phyloP scores from a whole-genome alignment of 176 grass and related monocot genomes.

The Otatea glauca region DNA sequence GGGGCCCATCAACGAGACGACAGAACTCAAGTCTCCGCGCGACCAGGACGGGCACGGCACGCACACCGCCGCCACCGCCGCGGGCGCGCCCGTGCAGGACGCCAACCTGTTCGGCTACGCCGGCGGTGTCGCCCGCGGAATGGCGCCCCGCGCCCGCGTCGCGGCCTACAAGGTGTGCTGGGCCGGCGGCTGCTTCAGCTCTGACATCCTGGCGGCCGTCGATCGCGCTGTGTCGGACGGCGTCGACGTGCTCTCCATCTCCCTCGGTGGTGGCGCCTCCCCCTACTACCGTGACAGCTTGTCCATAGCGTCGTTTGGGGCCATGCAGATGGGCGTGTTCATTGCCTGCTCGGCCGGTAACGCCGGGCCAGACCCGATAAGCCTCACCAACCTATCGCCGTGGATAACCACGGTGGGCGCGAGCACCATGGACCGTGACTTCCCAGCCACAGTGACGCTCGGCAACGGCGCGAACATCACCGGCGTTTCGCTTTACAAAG shows the following conservation, averaged over 20 bases:
- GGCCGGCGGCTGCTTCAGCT: constrained; percentile 96
- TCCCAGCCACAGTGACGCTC: constrained; percentile 71
- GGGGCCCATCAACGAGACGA: constrained; percentile 83
- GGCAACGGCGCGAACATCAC: constrained; percentile 75
- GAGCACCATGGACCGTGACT: constrained; percentile 96
- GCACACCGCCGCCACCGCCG: constrained; percentile 90
- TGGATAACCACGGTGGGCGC: constrained; percentile 96
- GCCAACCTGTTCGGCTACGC: constrained; percentile 90
- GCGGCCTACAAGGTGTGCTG: constrained; percentile 99
- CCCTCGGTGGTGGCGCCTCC: constrained; percentile 88
- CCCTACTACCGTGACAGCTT: constrained; percentile 83
- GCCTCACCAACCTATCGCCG: constrained; percentile 89
- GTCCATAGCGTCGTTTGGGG: constrained; percentile 84
- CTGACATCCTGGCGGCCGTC: constrained; percentile 97
- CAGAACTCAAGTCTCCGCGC: constrained; percentile 91
- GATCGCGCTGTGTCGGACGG: constrained; percentile 90
- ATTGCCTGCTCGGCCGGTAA: constrained; percentile 96
- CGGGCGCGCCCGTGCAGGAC: constrained; percentile 67
- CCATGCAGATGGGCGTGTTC: constrained; percentile 99
- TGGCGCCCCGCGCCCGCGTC: constrained; percentile 87
- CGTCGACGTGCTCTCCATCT: constrained; percentile 97
- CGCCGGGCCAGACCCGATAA: constrained; percentile 85
- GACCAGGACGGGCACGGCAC: constrained; percentile 98
- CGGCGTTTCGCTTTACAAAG: constrained; percentile 89
- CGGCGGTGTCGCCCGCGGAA: constrained; percentile 76